phyloP scores from a whole-genome alignment of 2,329 filamentous ascomycete genomes.

The Sporothrix globosa region DNA sequence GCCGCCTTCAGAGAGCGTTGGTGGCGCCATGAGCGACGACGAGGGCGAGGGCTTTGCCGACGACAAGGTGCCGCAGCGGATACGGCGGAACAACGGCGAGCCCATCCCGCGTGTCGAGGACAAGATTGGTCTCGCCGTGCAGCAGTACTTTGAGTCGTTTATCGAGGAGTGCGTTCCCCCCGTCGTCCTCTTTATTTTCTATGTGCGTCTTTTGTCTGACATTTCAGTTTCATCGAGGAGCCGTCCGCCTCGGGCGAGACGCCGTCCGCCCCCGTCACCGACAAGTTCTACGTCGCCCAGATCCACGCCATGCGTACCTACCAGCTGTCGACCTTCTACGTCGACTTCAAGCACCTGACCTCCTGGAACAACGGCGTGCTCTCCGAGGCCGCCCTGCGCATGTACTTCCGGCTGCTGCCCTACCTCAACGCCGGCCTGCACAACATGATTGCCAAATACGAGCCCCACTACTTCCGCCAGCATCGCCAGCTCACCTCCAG shows the following conservation, averaged over 20 bases:
- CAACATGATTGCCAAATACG: conserved; percentile 91
- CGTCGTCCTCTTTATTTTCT: not conserved
- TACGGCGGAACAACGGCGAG: conserved; percentile 52
- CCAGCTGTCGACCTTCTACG: conserved; percentile 80
- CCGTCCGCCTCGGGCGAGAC: conserved; percentile 65
- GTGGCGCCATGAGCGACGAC: conserved; percentile 61
- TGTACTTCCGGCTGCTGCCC: conserved; percentile 94
- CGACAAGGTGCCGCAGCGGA: conserved; percentile 61
- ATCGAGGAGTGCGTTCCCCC: conserved; percentile 66
- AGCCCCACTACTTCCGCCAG: conserved; percentile 89
- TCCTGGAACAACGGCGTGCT: conserved; percentile 77
- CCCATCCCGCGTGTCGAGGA: conserved; percentile 75
- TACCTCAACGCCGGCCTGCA: conserved; percentile 88
- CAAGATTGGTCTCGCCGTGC: conserved; percentile 72
- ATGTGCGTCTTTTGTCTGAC: not conserved
- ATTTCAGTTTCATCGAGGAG: conserved; percentile 67
- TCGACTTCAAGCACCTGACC: conserved; percentile 83
- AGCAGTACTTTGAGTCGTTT: conserved; percentile 77
- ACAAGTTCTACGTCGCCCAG: conserved; percentile 84
- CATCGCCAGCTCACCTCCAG: conserved; percentile 78
- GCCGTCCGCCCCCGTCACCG: conserved; percentile 65
- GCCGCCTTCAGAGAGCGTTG: conserved; percentile 65
- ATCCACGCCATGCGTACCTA: conserved; percentile 76
- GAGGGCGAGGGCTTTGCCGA: conserved; percentile 66
- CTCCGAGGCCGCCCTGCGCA: conserved; percentile 80